These are phyloP conservation scores for Cladosporium sp. DNA, from an alignment of 2,329 filamentous ascomycete genomes.

Conservation along the genomic window DNA sequence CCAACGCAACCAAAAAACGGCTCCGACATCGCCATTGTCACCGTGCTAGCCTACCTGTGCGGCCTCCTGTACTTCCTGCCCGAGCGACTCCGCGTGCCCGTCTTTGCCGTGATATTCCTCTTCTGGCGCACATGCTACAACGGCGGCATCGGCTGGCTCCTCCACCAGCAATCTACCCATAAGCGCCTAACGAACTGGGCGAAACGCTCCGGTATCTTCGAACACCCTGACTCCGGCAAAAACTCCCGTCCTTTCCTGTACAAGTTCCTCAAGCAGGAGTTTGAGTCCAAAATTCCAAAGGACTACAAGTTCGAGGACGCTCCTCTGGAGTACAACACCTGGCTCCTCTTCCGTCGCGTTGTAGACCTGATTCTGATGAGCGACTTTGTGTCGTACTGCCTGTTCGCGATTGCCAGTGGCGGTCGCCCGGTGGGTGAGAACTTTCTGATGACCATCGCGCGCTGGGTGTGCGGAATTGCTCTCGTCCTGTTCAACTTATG, in stretches of 20 bases:
- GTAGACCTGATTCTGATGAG: slow-evolving; percentile 98
- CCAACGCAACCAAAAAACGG: slow-evolving; percentile 94
- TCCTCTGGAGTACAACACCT: slow-evolving; percentile 97
- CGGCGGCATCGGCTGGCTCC: slow-evolving; percentile 84
- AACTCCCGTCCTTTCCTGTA: slow-evolving; percentile 84
- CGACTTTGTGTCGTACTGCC: slow-evolving; percentile 94
- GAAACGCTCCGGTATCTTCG: slow-evolving; percentile 80
- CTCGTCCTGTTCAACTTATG: slow-evolving; percentile 94
- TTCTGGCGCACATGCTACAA: slow-evolving; percentile 96
- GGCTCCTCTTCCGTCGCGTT: slow-evolving; percentile 91
- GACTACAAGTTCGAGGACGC: slow-evolving; percentile 94
- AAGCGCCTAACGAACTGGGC: slow-evolving; percentile 85
- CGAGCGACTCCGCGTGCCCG: slow-evolving; percentile 64
- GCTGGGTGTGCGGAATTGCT: slow-evolving; percentile 76
- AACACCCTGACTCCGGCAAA: slow-evolving; percentile 73
- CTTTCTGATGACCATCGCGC: slow-evolving; percentile 64
- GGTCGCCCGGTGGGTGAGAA: slow-evolving; percentile 73
- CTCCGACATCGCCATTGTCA: slow-evolving; percentile 78
- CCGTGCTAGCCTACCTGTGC: slow-evolving; percentile 74
- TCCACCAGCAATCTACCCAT: slow-evolving; percentile 88
- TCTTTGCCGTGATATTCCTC: slow-evolving; percentile 80
- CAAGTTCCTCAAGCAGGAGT: slow-evolving; percentile 78
- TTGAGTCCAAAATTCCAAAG: slow-evolving; percentile 90
- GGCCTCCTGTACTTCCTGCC: slow-evolving; percentile 73
- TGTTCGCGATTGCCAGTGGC: slow-evolving; percentile 89